These are phyloP conservation scores for Sarocladium brachiariae DNA, from an alignment of 2,329 filamentous ascomycete genomes.

Conservation along the genomic window DNA sequence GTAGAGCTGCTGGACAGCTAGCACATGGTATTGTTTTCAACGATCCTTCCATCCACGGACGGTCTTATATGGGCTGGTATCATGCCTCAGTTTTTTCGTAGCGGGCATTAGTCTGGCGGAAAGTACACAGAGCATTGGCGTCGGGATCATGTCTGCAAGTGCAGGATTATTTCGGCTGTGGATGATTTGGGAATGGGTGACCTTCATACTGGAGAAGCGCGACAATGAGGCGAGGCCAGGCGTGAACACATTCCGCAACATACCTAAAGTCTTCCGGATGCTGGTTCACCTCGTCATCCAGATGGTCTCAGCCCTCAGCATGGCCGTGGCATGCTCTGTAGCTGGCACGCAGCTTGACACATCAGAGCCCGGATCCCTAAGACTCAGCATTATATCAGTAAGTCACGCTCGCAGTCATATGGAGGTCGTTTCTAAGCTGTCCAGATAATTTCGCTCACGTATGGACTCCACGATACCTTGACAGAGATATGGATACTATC, in stretches of 20 bases:
- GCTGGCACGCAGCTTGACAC: neutral
- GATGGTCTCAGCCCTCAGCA: neutral
- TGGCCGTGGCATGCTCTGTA: neutral
- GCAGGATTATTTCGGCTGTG: neutral
- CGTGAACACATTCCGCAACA: slow-evolving; percentile 1
- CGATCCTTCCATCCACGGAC: neutral
- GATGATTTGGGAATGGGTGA: neutral
- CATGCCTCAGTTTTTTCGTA: neutral
- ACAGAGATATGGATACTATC: neutral
- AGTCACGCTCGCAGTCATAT: neutral
- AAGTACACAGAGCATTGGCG: neutral
- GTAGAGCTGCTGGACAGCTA: neutral
- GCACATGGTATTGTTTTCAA: neutral
- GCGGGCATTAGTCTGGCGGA: neutral
- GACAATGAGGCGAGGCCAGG: neutral
- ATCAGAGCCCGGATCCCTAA: neutral
- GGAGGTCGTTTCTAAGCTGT: neutral
- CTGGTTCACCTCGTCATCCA: slow-evolving; percentile 2
- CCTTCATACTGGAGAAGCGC: neutral
- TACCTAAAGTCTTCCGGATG: neutral
- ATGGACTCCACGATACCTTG: neutral
- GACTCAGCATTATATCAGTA: neutral
- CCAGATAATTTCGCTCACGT: neutral
- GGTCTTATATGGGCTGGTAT: neutral
- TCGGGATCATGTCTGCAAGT: neutral